Conservation (phyloP, 805 yeast genomes). For the Saturnispora quitensis region DNA sequence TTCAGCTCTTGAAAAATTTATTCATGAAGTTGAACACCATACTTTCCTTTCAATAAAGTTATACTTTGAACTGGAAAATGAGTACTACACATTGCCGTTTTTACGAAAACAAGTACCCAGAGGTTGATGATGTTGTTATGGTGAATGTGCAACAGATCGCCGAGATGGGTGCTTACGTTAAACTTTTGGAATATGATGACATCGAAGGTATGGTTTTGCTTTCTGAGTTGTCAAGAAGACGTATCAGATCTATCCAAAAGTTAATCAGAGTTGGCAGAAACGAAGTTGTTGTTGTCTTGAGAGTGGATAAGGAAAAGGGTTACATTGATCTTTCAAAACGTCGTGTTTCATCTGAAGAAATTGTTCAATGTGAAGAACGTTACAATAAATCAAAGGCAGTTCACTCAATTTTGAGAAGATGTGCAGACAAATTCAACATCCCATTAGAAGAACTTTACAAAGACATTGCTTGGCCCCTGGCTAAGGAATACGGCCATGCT, state of each 20-base stretch:
- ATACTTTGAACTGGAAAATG: conserved; percentile 33
- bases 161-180: conserved; percentile 99
- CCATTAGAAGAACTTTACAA: conserved; percentile 80
- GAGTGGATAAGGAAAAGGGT: conserved; percentile 98
- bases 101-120: conserved; percentile 97
- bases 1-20: neutral
- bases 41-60: neutral
- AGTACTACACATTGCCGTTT: conserved; percentile 88
- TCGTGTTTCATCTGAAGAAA: conserved; percentile 96
- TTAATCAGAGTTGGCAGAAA: conserved; percentile 96
- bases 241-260: conserved; percentile 96
- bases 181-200: conserved; percentile 91
- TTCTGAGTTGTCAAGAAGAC: conserved; percentile 95
- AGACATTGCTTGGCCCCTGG: conserved; percentile 94
- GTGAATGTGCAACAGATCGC: conserved; percentile 98
- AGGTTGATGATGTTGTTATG: conserved; percentile 98
- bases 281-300: conserved; percentile 94
- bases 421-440: conserved; percentile 91
- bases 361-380: conserved; percentile 93
- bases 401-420: conserved; percentile 95
- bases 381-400: conserved; percentile 95
- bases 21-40: neutral
- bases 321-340: conserved; percentile 96
- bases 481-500: conserved; percentile 92
- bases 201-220: conserved; percentile 98